Conservation (phyloP, 148 eudicot genomes). For the Rhododendron griersonianum region DNA sequence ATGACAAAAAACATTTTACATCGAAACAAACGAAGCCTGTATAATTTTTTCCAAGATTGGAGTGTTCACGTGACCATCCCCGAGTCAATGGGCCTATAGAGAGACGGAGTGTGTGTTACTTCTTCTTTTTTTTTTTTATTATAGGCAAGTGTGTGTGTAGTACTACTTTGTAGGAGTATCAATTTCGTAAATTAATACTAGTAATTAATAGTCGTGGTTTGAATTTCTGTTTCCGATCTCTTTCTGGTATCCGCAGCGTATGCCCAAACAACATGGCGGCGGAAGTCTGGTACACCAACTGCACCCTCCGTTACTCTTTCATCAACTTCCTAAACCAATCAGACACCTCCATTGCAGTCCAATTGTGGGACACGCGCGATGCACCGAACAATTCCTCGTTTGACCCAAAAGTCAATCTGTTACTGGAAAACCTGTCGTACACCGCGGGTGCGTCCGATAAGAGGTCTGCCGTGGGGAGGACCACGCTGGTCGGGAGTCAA, state of each 20-base stretch:
- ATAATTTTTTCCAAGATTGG: too few species aligned
- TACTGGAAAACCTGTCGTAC: not conserved
- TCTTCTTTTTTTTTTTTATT: too few species aligned
- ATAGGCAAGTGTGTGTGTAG: too few species aligned
- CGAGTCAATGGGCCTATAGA: too few species aligned
- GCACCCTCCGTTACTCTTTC: slow-evolving; percentile 2
- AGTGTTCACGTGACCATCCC: too few species aligned
- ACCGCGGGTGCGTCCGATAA: not conserved
- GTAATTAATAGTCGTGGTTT: too few species aligned
- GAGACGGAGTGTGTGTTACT: too few species aligned
- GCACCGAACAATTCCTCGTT: not conserved
- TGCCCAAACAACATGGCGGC: not conserved
- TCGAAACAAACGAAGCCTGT: too few species aligned
- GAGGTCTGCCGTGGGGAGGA: slow-evolving; percentile 6
- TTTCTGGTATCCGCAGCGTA: not conserved
- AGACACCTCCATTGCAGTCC: not conserved
- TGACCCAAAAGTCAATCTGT: not conserved
- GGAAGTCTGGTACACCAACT: slow-evolving; percentile 10
- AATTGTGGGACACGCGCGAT: not conserved
- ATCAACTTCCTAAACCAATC: not conserved
- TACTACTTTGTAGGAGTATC: too few species aligned
- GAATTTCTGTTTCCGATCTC: not conserved
- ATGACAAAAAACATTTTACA: too few species aligned
- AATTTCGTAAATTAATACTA: too few species aligned
- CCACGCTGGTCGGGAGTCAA: not conserved